A percentile compares a stretch with the other conserved stretches of the same genome.
These are phyloP conservation scores for Scheffersomyces ergatensis DNA, from an alignment of 805 yeast genomes.

Conservation along the genomic window DNA sequence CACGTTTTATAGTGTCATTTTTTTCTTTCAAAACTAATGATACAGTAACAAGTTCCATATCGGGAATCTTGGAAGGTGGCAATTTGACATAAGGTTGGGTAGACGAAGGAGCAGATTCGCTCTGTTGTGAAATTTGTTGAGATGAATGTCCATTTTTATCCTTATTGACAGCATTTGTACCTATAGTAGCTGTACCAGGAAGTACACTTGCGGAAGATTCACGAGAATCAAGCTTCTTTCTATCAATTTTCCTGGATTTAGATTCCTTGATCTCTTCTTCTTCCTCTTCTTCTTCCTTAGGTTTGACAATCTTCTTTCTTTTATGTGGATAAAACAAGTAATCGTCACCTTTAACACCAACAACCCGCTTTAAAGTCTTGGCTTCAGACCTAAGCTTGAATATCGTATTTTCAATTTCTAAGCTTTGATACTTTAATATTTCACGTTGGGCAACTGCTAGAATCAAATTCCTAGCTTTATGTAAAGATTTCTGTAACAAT, in stretches of 20 bases:
- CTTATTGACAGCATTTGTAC: constrained; percentile 11
- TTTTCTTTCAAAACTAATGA: constrained; percentile 71
- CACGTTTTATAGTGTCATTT: constrained; percentile 72
- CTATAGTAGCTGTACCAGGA: constrained; percentile 9
- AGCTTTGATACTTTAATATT: constrained; percentile 54
- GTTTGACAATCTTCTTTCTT: constrained; percentile 50
- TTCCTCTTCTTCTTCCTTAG: constrained; percentile 38
- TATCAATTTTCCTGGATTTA: constrained; percentile 12
- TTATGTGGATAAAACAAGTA: constrained; percentile 78
- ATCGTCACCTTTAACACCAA: constrained; percentile 80
- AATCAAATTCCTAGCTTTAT: constrained; percentile 68
- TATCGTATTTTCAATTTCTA: constrained; percentile 61
- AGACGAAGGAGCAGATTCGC: constrained; percentile 14
- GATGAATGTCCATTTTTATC: constrained; percentile 7
- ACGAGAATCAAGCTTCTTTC: constrained; percentile 15
- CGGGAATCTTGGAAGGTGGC: constrained; percentile 91
- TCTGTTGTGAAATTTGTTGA: constrained; percentile 8
- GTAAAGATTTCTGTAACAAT: constrained; percentile 70
- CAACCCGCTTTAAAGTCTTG: constrained; percentile 69
- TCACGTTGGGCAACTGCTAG: constrained; percentile 75
- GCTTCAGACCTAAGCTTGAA: constrained; percentile 73
- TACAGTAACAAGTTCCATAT: constrained; percentile 82
- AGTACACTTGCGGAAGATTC: constrained; percentile 4
- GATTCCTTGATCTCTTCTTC: constrained; percentile 20
- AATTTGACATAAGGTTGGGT: constrained; percentile 79